Percentiles rank a stretch among this genome's conserved stretches.
phyloP scores from a whole-genome alignment of 1,284 basidiomycete species.

The Pulveroboletus sp. region DNA sequence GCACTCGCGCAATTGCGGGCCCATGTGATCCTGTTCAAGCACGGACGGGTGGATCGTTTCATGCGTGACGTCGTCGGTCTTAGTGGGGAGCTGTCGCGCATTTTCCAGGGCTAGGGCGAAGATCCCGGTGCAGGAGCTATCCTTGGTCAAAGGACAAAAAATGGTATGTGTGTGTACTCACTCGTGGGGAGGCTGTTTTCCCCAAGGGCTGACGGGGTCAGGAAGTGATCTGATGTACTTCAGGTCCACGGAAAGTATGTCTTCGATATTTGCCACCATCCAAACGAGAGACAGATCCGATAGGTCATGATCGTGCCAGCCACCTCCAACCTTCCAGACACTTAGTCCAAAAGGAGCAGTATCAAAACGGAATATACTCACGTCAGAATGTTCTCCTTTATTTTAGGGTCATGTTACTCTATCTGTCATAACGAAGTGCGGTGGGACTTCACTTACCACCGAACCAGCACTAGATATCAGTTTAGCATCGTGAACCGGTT shows the following conservation, averaged over 20 bases:
- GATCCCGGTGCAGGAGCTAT: slow-evolving; percentile 54
- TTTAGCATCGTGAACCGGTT: slow-evolving; percentile 2
- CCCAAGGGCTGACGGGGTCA: slow-evolving; percentile 59
- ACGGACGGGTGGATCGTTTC: slow-evolving; percentile 66
- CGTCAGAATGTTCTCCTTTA: slow-evolving; percentile 63
- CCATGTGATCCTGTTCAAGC: slow-evolving; percentile 43
- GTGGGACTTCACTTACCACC: slow-evolving; percentile 45
- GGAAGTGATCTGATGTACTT: slow-evolving; percentile 52
- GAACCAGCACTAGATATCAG: slow-evolving; percentile 66
- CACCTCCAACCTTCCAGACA: slow-evolving; percentile 61
- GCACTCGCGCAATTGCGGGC: slow-evolving; percentile 39
- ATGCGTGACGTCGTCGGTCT: slow-evolving; percentile 48
- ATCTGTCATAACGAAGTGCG: not conserved
- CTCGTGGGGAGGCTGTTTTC: slow-evolving; percentile 60
- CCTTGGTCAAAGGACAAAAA: slow-evolving; percentile 6
- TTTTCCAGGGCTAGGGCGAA: slow-evolving; percentile 47
- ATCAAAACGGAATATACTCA: slow-evolving; percentile 30
- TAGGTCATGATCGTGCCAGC: slow-evolving; percentile 66
- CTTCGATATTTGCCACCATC: slow-evolving; percentile 63
- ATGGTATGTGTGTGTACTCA: slow-evolving; percentile 34
- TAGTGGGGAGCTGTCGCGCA: slow-evolving; percentile 51
- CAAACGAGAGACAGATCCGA: slow-evolving; percentile 64
- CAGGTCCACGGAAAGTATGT: slow-evolving; percentile 56
- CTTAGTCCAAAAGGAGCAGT: slow-evolving; percentile 3
- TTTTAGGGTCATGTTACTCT: slow-evolving; percentile 1